A percentile compares a stretch with the other conserved stretches of the same genome.
Conservation (phyloP, 495 filamentous ascomycete species). For the Bryoglossum gracile region DNA sequence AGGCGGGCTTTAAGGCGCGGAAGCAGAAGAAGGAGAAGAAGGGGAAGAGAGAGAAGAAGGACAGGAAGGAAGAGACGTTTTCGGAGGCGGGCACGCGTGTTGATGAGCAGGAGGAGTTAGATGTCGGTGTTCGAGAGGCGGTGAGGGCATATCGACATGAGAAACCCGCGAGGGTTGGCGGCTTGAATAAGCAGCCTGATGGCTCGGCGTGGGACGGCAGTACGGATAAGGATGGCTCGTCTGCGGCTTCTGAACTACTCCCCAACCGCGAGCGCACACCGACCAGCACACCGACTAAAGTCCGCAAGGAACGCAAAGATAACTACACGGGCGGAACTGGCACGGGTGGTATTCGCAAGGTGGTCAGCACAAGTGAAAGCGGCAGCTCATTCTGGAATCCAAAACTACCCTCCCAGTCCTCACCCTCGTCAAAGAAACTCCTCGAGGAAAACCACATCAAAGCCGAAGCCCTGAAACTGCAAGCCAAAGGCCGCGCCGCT, state of each 20-base stretch:
- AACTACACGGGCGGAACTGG: slow-evolving; percentile 22
- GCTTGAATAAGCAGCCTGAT: slow-evolving; percentile 71
- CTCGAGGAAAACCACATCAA: slow-evolving; percentile 34
- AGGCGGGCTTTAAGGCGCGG: slow-evolving; percentile 23
- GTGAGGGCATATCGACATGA: slow-evolving; percentile 73
- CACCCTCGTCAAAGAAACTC: slow-evolving; percentile 27
- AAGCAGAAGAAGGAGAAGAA: slow-evolving; percentile 36
- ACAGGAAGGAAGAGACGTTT: not conserved
- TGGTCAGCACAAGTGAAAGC: slow-evolving; percentile 43
- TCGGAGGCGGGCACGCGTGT: slow-evolving; percentile 2
- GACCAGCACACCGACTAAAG: slow-evolving; percentile 39
- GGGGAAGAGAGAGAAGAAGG: not conserved
- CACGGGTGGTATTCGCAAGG: slow-evolving; percentile 43
- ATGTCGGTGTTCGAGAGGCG: slow-evolving; percentile 43
- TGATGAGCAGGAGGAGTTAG: slow-evolving; percentile 20
- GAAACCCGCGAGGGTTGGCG: slow-evolving; percentile 75
- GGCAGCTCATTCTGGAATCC: slow-evolving; percentile 10
- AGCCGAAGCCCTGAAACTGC: slow-evolving; percentile 39
- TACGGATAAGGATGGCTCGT: slow-evolving; percentile 38
- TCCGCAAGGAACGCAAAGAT: slow-evolving; percentile 14
- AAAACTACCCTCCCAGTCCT: not conserved
- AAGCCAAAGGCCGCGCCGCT: slow-evolving; percentile 34
- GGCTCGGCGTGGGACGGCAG: slow-evolving; percentile 59
- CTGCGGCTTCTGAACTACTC: slow-evolving; percentile 30
- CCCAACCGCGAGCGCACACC: slow-evolving; percentile 43